A percentile compares a stretch with the other conserved stretches of the same genome.
These are phyloP conservation scores for Leccinum ponderosum DNA, from an alignment of 1,284 basidiomycete species.

Conservation along the genomic window DNA sequence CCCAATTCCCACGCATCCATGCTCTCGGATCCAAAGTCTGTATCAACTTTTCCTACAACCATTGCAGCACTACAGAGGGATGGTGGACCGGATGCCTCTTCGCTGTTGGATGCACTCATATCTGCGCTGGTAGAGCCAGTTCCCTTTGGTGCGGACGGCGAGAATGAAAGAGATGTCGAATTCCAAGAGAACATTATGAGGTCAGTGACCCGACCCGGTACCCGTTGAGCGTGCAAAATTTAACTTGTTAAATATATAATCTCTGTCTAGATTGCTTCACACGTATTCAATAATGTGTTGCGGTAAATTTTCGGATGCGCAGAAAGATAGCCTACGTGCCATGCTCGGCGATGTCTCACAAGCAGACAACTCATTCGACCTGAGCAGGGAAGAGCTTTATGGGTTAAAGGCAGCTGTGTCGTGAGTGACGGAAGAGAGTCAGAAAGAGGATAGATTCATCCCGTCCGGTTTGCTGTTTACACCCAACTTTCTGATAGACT, in stretches of 20 bases:
- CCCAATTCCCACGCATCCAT: constrained; percentile 69
- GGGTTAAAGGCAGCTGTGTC: constrained; percentile 24
- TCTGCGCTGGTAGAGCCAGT: constrained; percentile 50
- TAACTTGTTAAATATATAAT: neutral
- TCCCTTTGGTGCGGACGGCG: constrained; percentile 71
- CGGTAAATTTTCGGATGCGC: constrained; percentile 41
- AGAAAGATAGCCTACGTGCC: constrained; percentile 43
- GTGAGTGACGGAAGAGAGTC: constrained; percentile 19
- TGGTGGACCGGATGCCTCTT: constrained; percentile 14
- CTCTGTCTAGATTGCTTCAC: constrained; percentile 46
- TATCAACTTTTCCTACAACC: constrained; percentile 49
- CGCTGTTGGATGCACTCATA: constrained; percentile 44
- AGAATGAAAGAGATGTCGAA: constrained; percentile 69
- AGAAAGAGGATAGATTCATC: constrained; percentile 22
- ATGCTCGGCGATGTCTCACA: constrained; percentile 29
- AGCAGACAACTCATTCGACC: constrained; percentile 21
- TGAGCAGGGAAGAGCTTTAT: constrained; percentile 30
- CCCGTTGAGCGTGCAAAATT: neutral
- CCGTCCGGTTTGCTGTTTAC: constrained; percentile 7
- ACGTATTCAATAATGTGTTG: constrained; percentile 52
- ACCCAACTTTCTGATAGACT: constrained; percentile 15
- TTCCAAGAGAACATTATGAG: constrained; percentile 81
- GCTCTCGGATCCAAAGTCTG: constrained; percentile 49
- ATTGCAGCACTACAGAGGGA: constrained; percentile 50
- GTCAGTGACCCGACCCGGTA: constrained; percentile 38